A percentile compares a stretch with the other conserved stretches of the same genome.
These are phyloP conservation scores for Mucor mucedo DNA, from an alignment of 371 early-diverging fungal genomes.

Conservation along the genomic window DNA sequence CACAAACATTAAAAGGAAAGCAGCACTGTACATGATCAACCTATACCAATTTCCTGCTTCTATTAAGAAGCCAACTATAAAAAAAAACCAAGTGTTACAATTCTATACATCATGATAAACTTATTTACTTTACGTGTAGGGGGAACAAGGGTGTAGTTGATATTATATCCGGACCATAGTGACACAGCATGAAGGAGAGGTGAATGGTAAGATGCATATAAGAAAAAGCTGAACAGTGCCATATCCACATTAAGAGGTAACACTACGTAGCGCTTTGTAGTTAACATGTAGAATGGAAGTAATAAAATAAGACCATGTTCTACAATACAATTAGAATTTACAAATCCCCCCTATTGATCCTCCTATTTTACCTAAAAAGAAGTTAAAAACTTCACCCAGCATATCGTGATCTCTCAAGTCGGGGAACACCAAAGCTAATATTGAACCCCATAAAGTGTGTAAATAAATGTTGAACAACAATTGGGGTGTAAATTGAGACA, in stretches of 20 bases:
- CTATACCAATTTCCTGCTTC: conserved; percentile 44
- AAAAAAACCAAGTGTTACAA: neutral
- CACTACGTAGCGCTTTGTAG: conserved; percentile 54
- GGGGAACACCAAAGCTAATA: conserved; percentile 56
- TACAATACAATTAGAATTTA: conserved; percentile 11
- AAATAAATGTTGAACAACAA: conserved; percentile 61
- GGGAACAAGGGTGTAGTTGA: conserved; percentile 62
- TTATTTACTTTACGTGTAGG: conserved; percentile 40
- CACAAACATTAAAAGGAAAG: conserved; percentile 31
- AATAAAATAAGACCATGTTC: conserved; percentile 58
- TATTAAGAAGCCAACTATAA: conserved; percentile 38
- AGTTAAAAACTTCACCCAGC: conserved; percentile 62
- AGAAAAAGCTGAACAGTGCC: conserved; percentile 57
- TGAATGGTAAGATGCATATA: conserved; percentile 62
- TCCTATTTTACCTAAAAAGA: conserved; percentile 56
- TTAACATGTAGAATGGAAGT: conserved; percentile 56
- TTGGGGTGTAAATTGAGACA: conserved; percentile 45
- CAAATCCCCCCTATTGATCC: neutral
- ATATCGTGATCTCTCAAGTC: conserved; percentile 61
- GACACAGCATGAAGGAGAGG: conserved; percentile 54
- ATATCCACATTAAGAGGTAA: conserved; percentile 52
- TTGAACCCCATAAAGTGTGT: conserved; percentile 60
- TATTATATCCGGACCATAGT: conserved; percentile 55
- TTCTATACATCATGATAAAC: neutral
- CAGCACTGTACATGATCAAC: conserved; percentile 36